Percentiles rank a stretch among this genome's conserved stretches.
phyloP scores from a whole-genome alignment of 768 basidiomycete species.

The Macrolepiota fuliginosa region DNA sequence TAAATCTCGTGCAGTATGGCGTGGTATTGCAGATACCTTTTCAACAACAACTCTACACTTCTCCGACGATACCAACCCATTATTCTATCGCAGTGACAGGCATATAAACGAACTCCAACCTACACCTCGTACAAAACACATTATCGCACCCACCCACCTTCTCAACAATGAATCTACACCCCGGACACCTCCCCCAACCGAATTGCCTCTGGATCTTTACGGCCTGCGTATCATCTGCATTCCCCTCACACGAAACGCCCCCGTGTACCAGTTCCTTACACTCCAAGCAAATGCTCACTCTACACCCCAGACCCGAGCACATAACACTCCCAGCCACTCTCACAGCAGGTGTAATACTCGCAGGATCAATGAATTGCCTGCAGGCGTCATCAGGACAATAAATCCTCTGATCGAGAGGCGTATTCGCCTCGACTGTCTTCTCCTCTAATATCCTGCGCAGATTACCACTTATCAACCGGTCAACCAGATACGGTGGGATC shows the following conservation, averaged over 20 bases:
- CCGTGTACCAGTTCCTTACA: not conserved
- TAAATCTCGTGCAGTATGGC: no score
- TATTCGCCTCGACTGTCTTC: constrained; percentile 10
- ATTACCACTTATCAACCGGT: constrained; percentile 2
- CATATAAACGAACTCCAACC: not conserved
- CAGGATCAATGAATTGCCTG: constrained; percentile 14
- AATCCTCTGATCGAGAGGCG: constrained; percentile 8
- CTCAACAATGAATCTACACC: constrained; percentile 11
- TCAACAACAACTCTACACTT: no score
- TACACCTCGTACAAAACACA: constrained; percentile 1
- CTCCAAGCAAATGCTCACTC: not conserved
- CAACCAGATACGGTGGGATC: constrained; percentile 1
- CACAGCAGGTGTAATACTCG: not conserved
- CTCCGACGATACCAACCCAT: no score
- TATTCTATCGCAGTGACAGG: not conserved
- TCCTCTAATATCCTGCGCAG: not conserved
- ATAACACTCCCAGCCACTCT: not conserved
- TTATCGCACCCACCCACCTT: constrained; percentile 5
- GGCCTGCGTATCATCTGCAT: constrained; percentile 1
- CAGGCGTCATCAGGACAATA: constrained; percentile 16
- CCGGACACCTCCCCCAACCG: constrained; percentile 10
- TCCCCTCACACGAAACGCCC: constrained; percentile 2
- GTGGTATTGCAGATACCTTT: no score
- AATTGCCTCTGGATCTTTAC: not conserved
- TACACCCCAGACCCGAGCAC: not conserved